Conservation (phyloP, 1,284 basidiomycete species). For the Sanghuangporus sanghuang region DNA sequence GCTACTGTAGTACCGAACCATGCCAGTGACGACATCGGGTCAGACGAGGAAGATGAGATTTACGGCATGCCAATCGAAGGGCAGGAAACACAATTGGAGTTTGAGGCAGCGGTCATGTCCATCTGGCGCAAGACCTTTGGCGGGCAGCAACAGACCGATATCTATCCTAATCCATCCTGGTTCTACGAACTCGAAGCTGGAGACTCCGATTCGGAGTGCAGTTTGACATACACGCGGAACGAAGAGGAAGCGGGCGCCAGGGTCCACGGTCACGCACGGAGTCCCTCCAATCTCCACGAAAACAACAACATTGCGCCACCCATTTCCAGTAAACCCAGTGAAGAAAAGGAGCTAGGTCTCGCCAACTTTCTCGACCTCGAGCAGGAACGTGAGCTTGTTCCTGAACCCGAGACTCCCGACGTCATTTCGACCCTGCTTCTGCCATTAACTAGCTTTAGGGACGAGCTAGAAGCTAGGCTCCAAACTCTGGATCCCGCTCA, state of each 20-base stretch:
- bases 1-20: not conserved
- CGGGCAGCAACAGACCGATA: not conserved
- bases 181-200: not conserved
- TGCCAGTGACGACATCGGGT: not conserved
- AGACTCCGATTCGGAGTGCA: not conserved
- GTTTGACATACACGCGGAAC: not conserved
- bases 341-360: not conserved
- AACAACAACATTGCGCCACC: not conserved
- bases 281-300: not conserved
- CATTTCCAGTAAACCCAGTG: not conserved
- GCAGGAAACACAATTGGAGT: not conserved
- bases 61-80: not conserved
- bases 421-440: not conserved
- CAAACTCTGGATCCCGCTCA: not conserved
- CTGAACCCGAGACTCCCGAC: not conserved
- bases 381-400: not conserved
- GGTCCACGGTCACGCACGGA: not conserved
- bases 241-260: not conserved
- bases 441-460: not conserved
- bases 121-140: too few relatives aligned
- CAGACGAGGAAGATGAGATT: not conserved
- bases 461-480: not conserved
- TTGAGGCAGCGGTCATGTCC: too few relatives aligned
- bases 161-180: not conserved
- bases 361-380: conserved; percentile 1